These are phyloP conservation scores for Raffaelea deltoideospora DNA, from an alignment of 2,329 filamentous ascomycete species.

Conservation along the genomic window DNA sequence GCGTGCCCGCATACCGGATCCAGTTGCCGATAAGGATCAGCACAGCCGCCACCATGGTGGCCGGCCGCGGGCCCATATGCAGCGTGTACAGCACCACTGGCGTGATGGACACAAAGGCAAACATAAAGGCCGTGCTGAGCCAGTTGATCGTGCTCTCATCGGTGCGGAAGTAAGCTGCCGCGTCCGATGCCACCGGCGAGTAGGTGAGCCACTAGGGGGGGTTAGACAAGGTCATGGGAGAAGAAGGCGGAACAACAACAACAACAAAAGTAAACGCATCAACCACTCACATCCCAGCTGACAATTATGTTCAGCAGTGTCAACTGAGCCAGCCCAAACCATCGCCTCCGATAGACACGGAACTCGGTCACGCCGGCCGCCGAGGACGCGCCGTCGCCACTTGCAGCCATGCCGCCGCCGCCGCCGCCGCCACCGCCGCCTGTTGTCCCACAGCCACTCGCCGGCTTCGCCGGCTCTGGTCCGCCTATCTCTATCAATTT, in stretches of 20 bases:
- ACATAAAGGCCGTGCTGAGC: conserved; percentile 77
- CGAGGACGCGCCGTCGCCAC: conserved; percentile 1
- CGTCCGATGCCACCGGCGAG: conserved; percentile 62
- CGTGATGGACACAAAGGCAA: conserved; percentile 61
- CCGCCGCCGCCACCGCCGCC: neutral
- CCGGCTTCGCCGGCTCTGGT: neutral
- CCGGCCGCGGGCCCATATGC: conserved; percentile 63
- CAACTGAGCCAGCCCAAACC: conserved; percentile 73
- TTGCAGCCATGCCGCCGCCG: conserved; percentile 1
- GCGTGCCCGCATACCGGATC: conserved; percentile 66
- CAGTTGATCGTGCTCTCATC: conserved; percentile 73
- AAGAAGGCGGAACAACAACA: neutral
- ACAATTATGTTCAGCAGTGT: conserved; percentile 83
- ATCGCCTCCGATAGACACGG: conserved; percentile 62
- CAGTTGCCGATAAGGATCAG: conserved; percentile 77
- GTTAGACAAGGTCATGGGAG: neutral
- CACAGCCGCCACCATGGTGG: conserved; percentile 58
- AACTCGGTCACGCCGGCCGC: conserved; percentile 7
- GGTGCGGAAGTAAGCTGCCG: conserved; percentile 62
- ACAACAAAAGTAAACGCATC: no score
- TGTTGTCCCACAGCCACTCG: neutral
- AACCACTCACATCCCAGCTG: conserved; percentile 90
- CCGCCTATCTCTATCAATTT: no score
- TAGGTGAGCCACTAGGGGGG: conserved; percentile 74
- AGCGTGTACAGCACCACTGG: conserved; percentile 65